Conservation (phyloP, 306 rosid species). For the Sphenostylis stenocarpa region DNA sequence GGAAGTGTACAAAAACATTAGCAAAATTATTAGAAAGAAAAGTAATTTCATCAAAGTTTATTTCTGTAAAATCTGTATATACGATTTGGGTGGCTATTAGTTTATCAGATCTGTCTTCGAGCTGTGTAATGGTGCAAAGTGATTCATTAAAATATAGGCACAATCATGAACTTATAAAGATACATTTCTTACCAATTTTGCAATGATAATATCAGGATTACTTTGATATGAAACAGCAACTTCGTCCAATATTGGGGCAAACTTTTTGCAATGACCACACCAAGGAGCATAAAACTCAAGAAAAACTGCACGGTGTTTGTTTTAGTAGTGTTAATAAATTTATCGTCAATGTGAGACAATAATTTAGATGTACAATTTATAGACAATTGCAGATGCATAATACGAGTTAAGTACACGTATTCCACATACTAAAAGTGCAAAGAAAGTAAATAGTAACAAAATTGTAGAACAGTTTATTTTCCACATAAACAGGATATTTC, state of each 20-base stretch:
- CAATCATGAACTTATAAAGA: neutral
- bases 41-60: neutral
- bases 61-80: neutral
- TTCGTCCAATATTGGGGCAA: conserved; percentile 80
- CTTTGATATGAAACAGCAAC: conserved; percentile 65
- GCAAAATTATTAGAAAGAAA: neutral
- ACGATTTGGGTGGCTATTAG: neutral
- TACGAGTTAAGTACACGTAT: neutral
- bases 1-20: neutral
- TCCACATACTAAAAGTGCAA: neutral
- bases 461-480: no score
- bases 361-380: neutral
- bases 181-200: conserved; percentile 60
- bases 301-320: conserved; percentile 50
- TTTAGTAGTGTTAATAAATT: neutral
- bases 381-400: neutral
- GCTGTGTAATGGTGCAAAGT: neutral
- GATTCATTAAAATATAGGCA: neutral
- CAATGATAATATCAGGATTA: conserved; percentile 60
- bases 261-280: conserved; percentile 84
- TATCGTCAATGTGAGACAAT: neutral
- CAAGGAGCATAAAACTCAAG: conserved; percentile 87
- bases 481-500: no score
- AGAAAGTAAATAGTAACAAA: neutral
- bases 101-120: neutral